Base-by-base conservation (phyloP, 2,329 filamentous ascomycete genomes). In the Cytospora piceicola region DNA sequence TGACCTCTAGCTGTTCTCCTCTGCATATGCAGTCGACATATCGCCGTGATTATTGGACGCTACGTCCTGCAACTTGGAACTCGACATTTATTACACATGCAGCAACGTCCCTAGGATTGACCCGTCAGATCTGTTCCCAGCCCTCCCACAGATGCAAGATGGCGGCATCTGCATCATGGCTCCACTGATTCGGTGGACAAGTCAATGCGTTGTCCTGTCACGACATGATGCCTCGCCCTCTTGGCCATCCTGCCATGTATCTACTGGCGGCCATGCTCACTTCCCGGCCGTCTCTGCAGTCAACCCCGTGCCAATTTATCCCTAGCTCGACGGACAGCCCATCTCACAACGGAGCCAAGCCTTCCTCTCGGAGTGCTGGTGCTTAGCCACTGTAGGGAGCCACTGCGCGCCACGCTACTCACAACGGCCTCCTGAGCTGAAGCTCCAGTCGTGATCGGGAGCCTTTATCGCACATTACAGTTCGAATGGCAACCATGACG, bases 301-400 rank as follows among this genome's bases (percentile, higher is more conserved):
- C 61, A 51, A 61, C n/a, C 70, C 66, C 70, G 69, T 73, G 67
- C 69, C 69, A 69, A 69, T 71, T n/a, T n/a, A 66, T 71, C 66
- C 68, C 71, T 73, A 70, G 70, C 56, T 67, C 59, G 17, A 55
- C 24, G 60, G 70, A 69, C 62, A 69, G 68, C 71, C 70, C 71
- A 66, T 70, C 67, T 65, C 65, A 66, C 65, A 58, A 71, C 69
- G 63, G 53, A 70, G 69, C 70, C 72, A 73, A 76, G 73, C 75
- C 72, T 71, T 73, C 71, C 72, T 27, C 24, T 29, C 68, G 74
- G 73, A 73, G 12, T 74, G 76, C 79, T 79, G 78, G 75, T 79
- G 77, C 77, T 78, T 77, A 78, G 73, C 74, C 71, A 39, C 46
- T 32, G 36, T 15, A 14, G 34, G 73, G 73, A 76, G 71, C 46